A percentile compares a stretch with the other conserved stretches of the same genome.
These are phyloP conservation scores for Kandelia obovata DNA, from an alignment of 345 rosid genomes.

Conservation along the genomic window DNA sequence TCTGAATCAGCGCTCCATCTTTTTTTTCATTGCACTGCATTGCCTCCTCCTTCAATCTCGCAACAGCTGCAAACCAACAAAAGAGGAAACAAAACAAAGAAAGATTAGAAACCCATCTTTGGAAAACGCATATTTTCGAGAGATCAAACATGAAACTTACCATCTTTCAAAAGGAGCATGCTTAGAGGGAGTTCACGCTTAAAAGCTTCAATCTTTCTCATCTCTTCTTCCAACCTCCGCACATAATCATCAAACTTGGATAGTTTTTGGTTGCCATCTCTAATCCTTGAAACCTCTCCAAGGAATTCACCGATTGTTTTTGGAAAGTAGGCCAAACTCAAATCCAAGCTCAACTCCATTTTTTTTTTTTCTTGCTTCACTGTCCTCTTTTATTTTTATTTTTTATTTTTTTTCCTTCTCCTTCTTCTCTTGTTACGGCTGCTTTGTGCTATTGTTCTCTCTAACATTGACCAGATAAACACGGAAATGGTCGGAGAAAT, in stretches of 20 bases:
- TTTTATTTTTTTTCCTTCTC: neutral
- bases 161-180: slow-evolving; percentile 67
- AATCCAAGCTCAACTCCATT: slow-evolving; percentile 68
- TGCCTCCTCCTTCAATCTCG: slow-evolving; percentile 52
- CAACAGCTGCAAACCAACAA: slow-evolving; percentile 44
- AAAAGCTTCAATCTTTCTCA: slow-evolving; percentile 64
- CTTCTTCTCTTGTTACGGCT: neutral
- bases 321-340: slow-evolving; percentile 43
- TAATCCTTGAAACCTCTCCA: slow-evolving; percentile 39
- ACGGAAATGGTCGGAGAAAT: slow-evolving; percentile 18
- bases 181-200: slow-evolving; percentile 75
- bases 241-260: slow-evolving; percentile 49
- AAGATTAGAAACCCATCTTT: slow-evolving; percentile 9
- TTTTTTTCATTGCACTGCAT: slow-evolving; percentile 28
- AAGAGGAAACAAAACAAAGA: slow-evolving; percentile 1
- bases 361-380: neutral
- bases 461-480: slow-evolving; percentile 25
- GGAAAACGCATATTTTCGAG: neutral
- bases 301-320: slow-evolving; percentile 49
- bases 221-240: slow-evolving; percentile 58
- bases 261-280: slow-evolving; percentile 34
- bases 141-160: slow-evolving; percentile 23
- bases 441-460: neutral
- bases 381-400: neutral
- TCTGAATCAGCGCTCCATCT: slow-evolving; percentile 22